Base-by-base conservation (phyloP, 257 asterid species). In the Lithospermum erythrorhizon region DNA sequence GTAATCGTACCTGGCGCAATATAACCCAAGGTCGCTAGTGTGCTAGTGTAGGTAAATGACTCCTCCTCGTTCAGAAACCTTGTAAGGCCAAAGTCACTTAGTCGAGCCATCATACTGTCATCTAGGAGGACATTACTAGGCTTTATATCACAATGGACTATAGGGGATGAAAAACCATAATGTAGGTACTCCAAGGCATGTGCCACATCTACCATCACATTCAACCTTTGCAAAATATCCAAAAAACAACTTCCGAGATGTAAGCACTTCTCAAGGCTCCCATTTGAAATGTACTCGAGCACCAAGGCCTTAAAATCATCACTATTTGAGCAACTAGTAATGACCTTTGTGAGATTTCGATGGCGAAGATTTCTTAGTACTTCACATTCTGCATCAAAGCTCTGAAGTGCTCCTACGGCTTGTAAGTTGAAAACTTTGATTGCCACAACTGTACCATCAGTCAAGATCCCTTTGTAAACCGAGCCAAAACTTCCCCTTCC, bases 281-380 rank as follows among this genome's bases (percentile, higher is more conserved):
- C 64, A 14, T 60, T 60, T 9, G 55, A 19, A 29, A 60, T 41
- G 55, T 60, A 60, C 32, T 60, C 37, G 7, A 60, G 32, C 29
- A 60, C 37, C 19, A 60, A 41, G 21, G 64, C 64, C 21, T 60
- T 60, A 41, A 60, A 60, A 37, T 60, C 55, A 9, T 2, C 32
- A 15, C 9, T 60, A 20, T 30, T 30, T 2, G 55, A 37, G 32
- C 64, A 60, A 45, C 56, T 61, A 27, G 55, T 21, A 6, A 61
- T 61, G 21, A 61, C 64, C 25, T 61, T 61, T 30, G 55, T 61
- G 21, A 61, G 64, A 61, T 61, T 61, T 9, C 37, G 37, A 30
- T 30, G 37, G 37, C 37, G 37, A 60, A 60, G 55, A n/a, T 45
- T 32, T 41, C 22, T 20, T 7, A 30, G 37, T 7, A 41, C 55